Evolutionary conservation across 2,329 filamentous ascomycete genomes (phyloP).

Genomic region (Alternaria incomplexa): DNA sequence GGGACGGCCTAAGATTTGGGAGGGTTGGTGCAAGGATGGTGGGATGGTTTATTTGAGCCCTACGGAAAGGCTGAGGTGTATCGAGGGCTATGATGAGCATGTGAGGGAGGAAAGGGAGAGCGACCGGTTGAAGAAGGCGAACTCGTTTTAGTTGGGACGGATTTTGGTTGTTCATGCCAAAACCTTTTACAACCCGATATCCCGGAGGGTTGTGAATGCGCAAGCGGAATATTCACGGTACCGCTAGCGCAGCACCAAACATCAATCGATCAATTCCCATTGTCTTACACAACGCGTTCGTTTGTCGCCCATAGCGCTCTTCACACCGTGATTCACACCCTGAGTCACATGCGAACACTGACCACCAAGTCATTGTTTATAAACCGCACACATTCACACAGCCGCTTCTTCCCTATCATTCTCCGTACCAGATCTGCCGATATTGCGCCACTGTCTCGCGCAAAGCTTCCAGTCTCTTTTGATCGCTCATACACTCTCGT

Average conservation of each 20-base stretch:
- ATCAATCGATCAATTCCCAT: background rate
- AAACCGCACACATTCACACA: background rate
- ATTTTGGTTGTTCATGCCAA: background rate
- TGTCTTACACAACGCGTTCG: background rate
- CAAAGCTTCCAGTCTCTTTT: background rate
- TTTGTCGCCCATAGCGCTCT: conserved; percentile 1
- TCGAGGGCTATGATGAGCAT: background rate
- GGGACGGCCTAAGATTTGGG: background rate
- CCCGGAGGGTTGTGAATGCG: background rate
- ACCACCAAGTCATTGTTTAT: background rate
- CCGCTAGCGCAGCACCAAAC: background rate
- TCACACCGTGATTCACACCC: background rate
- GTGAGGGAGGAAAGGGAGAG: background rate
- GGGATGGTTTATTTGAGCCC: background rate
- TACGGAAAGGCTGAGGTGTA: background rate
- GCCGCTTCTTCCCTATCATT: background rate
- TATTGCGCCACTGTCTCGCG: background rate
- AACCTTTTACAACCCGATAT: background rate
- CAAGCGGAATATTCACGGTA: background rate
- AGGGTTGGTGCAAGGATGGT: background rate
- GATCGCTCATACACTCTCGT: background rate
- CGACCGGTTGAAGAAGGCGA: background rate
- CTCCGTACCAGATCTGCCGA: background rate
- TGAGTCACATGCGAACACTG: background rate
- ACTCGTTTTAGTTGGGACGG: background rate